phyloP scores from a whole-genome alignment of 2,329 filamentous ascomycete species.

The Rhytidhysteron rufulum region DNA sequence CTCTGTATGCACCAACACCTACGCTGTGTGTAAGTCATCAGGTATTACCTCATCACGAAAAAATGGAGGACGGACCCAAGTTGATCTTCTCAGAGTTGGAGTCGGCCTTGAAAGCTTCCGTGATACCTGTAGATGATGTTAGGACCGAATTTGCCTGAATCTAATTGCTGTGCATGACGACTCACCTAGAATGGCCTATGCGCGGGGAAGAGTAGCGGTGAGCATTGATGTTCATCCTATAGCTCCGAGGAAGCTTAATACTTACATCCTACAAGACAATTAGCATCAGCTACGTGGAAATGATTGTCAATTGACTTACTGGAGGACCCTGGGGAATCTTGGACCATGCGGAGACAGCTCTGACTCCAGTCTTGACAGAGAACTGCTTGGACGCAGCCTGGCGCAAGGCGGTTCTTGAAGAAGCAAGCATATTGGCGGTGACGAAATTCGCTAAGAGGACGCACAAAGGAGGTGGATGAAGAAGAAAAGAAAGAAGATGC shows the following conservation, averaged over 20 bases:
- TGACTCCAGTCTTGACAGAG: conserved; percentile 39
- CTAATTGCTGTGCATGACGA: conserved; percentile 11
- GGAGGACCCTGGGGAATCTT: conserved; percentile 91
- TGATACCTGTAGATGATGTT: conserved; percentile 64
- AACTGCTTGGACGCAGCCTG: conserved; percentile 34
- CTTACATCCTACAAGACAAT: conserved; percentile 29
- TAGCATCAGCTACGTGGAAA: conserved; percentile 15
- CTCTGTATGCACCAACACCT: conserved; percentile 97
- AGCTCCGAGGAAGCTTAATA: no score
- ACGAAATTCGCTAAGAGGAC: conserved; percentile 5
- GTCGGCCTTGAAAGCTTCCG: conserved; percentile 98
- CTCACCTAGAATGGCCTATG: conserved; percentile 72
- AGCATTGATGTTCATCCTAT: no score
- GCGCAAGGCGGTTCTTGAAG: conserved; percentile 35
- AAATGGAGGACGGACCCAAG: conserved; percentile 60
- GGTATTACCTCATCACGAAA: conserved; percentile 1
- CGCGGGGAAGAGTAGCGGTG: conserved; percentile 9
- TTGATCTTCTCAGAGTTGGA: conserved; percentile 95
- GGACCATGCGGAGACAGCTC: conserved; percentile 79
- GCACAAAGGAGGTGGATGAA: conserved; percentile 5
- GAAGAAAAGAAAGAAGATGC: conserved; percentile 7
- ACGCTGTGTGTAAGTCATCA: no score
- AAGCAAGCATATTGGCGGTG: conserved; percentile 30
- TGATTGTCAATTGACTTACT: conserved; percentile 53
- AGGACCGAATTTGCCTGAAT: conserved; percentile 10